Conservation (phyloP, 257 asterid genomes). For the Capsicum rhomboideum region DNA sequence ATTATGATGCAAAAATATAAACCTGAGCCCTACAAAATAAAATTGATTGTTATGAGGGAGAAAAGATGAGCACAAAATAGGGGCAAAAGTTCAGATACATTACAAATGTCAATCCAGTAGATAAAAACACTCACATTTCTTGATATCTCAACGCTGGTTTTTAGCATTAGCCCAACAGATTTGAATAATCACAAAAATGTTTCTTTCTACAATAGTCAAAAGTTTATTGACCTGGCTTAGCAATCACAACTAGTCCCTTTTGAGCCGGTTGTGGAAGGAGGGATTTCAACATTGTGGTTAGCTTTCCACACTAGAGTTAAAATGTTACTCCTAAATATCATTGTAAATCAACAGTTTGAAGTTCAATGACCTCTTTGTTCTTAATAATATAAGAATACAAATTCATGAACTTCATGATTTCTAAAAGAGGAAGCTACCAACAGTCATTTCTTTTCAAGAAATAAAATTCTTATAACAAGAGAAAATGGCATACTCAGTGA, state of each 20-base stretch:
- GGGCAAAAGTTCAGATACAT: too few species aligned
- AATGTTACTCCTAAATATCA: not conserved
- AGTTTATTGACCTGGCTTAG: not conserved
- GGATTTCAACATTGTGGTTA: too few species aligned
- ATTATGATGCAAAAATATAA: too few species aligned
- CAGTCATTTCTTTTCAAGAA: not conserved
- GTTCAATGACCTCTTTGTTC: not conserved
- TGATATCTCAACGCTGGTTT: too few species aligned
- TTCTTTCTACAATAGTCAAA: not conserved
- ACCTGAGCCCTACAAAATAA: too few species aligned
- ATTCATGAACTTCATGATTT: not conserved
- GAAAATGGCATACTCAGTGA: not conserved
- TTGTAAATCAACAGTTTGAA: not conserved
- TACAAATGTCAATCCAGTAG: too few species aligned
- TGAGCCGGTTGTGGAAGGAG: too few species aligned
- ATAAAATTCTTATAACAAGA: not conserved
- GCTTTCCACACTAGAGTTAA: not conserved
- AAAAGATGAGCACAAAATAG: too few species aligned
- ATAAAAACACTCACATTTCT: too few species aligned
- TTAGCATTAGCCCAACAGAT: not conserved
- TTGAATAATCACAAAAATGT: too few species aligned
- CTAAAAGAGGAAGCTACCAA: not conserved
- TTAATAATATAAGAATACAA: not conserved
- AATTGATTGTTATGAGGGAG: too few species aligned
- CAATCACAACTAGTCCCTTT: not conserved